These are phyloP conservation scores for Botryotinia globosa DNA, from an alignment of 2,329 filamentous ascomycete genomes.

Conservation along the genomic window DNA sequence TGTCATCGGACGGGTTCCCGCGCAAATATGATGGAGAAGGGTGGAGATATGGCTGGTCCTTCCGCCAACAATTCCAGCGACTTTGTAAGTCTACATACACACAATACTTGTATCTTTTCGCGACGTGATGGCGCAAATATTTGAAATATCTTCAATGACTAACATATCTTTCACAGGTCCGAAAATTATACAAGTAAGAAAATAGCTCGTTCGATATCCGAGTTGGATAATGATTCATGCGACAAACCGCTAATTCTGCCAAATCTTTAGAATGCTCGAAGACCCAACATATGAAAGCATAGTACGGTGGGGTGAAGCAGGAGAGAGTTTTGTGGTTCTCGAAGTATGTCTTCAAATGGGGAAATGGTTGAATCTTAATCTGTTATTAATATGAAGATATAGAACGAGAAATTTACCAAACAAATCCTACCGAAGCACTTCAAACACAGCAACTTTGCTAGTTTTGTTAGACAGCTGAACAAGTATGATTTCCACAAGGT, in stretches of 20 bases:
- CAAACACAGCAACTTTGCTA: slow-evolving; percentile 98
- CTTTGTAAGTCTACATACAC: slow-evolving; percentile 68
- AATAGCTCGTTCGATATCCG: background rate
- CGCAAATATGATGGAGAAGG: slow-evolving; percentile 36
- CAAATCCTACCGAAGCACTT: slow-evolving; percentile 96
- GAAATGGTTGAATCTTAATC: background rate
- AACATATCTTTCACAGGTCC: slow-evolving; percentile 60
- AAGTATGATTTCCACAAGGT: slow-evolving; percentile 99
- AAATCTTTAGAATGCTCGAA: slow-evolving; percentile 78
- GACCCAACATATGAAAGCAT: slow-evolving; percentile 90
- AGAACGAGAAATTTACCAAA: slow-evolving; percentile 99
- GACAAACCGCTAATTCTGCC: slow-evolving; percentile 27
- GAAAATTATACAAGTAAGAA: slow-evolving; percentile 93
- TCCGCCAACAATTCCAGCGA: slow-evolving; percentile 83
- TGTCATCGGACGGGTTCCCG: slow-evolving; percentile 7
- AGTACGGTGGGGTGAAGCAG: slow-evolving; percentile 91
- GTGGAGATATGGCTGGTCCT: slow-evolving; percentile 34
- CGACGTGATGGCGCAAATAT: background rate
- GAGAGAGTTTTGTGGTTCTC: slow-evolving; percentile 93
- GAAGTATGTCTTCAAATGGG: slow-evolving; percentile 61
- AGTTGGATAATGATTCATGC: slow-evolving; percentile 35
- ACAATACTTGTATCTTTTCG: background rate
- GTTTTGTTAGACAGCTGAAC: slow-evolving; percentile 92
- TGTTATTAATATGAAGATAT: slow-evolving; percentile 27
- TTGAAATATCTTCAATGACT: slow-evolving; percentile 21